These are phyloP conservation scores for Solanum pennellii DNA, from an alignment of 257 asterid species.

Conservation along the genomic window DNA sequence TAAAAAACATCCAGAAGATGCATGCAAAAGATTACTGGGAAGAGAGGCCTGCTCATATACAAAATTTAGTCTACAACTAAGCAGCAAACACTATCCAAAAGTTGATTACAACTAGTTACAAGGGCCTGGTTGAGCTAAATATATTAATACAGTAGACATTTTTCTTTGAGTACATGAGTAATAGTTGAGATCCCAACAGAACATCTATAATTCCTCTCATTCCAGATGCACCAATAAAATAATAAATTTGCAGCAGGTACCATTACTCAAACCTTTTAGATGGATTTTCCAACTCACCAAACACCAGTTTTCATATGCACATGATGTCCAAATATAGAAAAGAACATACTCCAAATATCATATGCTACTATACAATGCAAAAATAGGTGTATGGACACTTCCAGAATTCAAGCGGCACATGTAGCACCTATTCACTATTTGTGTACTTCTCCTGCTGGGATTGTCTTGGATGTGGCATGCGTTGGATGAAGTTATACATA, in stretches of 20 bases:
- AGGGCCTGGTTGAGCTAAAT: neutral
- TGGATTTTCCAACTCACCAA: neutral
- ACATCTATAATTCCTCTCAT: neutral
- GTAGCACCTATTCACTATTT: neutral
- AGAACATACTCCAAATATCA: neutral
- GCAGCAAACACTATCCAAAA: neutral
- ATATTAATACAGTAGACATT: neutral
- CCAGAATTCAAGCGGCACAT: neutral
- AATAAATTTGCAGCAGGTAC: neutral
- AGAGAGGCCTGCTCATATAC: neutral
- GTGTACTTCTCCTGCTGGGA: neutral
- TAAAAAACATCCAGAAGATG: neutral
- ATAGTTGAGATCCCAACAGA: neutral
- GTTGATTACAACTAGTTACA: neutral
- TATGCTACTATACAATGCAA: neutral
- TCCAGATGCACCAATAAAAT: neutral
- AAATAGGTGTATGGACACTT: neutral
- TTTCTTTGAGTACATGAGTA: neutral
- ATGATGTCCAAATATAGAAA: neutral
- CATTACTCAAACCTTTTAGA: neutral
- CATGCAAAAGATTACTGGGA: neutral
- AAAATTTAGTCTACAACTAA: neutral
- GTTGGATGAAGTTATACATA: neutral
- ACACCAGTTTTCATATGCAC: neutral
- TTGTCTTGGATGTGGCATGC: neutral